These are phyloP conservation scores for Cucurbita argyrosperma DNA, from an alignment of 306 rosid genomes.

Conservation along the genomic window DNA sequence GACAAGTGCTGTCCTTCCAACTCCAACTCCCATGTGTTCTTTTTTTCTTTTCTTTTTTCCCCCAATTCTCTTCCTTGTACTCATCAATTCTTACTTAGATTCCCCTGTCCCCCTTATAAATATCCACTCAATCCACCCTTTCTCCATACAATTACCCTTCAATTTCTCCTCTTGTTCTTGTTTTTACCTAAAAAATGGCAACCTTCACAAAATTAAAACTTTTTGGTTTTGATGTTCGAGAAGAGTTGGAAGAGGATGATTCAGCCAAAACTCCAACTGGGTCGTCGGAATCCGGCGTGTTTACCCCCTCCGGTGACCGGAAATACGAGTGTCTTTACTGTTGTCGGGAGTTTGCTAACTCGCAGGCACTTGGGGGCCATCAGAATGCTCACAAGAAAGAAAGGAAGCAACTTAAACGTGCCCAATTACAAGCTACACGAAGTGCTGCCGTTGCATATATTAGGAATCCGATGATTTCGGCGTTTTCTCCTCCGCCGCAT, in stretches of 20 bases:
- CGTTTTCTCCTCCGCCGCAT: slow-evolving; percentile 80
- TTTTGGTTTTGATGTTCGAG: slow-evolving; percentile 68
- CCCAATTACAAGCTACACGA: slow-evolving; percentile 70
- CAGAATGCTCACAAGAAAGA: slow-evolving; percentile 98
- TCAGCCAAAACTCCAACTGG: slow-evolving; percentile 50
- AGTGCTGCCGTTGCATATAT: slow-evolving; percentile 79
- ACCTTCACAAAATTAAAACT: slow-evolving; percentile 39
- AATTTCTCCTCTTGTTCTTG: too few relatives aligned
- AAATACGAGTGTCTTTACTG: slow-evolving; percentile 97
- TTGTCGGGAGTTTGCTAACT: slow-evolving; percentile 80
- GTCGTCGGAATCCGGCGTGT: slow-evolving; percentile 49
- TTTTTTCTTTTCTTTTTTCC: too few relatives aligned
- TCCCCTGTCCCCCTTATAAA: too few relatives aligned
- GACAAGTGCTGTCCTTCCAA: too few relatives aligned
- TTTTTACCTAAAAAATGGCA: too few relatives aligned
- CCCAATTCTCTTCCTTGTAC: too few relatives aligned
- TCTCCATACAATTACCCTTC: too few relatives aligned
- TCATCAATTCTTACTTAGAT: too few relatives aligned
- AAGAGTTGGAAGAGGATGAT: slow-evolving; percentile 46
- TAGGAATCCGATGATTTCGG: slow-evolving; percentile 77
- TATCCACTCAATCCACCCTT: too few relatives aligned
- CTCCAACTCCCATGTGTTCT: too few relatives aligned
- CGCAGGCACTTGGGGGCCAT: slow-evolving; percentile 97
- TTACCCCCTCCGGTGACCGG: slow-evolving; percentile 47
- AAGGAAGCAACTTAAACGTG: slow-evolving; percentile 79